Conservation (phyloP, 202 grass and related monocot genomes). For the Zizania palustris region DNA sequence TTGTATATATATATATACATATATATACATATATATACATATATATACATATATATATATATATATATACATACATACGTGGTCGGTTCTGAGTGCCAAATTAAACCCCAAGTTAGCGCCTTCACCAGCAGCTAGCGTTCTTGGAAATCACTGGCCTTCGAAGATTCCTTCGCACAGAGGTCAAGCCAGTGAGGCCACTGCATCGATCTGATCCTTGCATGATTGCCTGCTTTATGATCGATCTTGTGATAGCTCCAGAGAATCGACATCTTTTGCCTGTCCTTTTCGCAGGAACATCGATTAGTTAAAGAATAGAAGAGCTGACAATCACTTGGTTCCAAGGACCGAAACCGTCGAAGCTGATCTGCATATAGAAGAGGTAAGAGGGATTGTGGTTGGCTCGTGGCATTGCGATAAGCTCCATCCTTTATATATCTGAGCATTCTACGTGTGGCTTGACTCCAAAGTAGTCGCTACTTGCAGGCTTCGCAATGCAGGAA, state of each 20-base stretch:
- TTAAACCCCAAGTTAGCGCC: constrained; percentile 13
- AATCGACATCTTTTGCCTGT: constrained; percentile 5
- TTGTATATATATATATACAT: no score
- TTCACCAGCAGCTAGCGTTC: constrained; percentile 14
- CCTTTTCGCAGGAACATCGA: constrained; percentile 26
- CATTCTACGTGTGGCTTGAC: constrained; percentile 15
- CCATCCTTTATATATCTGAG: constrained; percentile 28
- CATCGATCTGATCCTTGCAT: neutral
- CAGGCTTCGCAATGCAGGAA: neutral
- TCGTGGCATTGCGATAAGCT: neutral
- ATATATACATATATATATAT: no score
- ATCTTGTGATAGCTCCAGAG: constrained; percentile 29
- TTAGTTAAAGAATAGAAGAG: neutral
- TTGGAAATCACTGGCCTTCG: neutral
- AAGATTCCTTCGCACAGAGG: constrained; percentile 30
- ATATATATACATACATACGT: constrained; percentile 16
- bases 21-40: no score
- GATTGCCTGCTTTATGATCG: constrained; percentile 43
- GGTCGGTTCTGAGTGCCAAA: neutral
- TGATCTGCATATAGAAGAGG: neutral
- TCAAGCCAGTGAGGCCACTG: neutral
- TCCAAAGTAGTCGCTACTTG: neutral
- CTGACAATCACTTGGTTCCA: constrained; percentile 2
- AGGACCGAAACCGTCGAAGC: constrained; percentile 11
- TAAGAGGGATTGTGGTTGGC: neutral